Evolutionary conservation across 805 yeast species (phyloP), one percentile per base, ranked within the genome.

Genomic region (Saturnispora diversa): DNA sequence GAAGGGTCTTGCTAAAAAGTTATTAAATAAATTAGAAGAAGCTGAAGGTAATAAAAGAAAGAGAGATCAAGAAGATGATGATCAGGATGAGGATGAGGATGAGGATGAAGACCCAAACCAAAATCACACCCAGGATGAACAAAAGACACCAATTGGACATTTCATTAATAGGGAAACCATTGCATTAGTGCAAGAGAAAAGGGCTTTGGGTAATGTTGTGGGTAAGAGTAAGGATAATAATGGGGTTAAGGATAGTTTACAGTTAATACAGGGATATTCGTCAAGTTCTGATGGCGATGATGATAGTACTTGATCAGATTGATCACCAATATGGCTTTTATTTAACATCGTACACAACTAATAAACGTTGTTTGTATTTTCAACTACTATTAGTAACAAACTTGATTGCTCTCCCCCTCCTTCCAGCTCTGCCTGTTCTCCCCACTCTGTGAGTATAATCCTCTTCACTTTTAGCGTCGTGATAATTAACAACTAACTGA

Each of bases 391-490:
- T 27, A 35, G n/a, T n/a, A n/a, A n/a, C n/a, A n/a, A n/a, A n/a
- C n/a, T n/a, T n/a, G n/a, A 13, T 43, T 40, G 28, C 24, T 8
- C 13, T 37, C 44, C 98, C 98, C 5, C 56, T 56, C 35, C 74
- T 75, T 0, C 97, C 97, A 0, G 95, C 97, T 59, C 98, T 75
- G 28, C 97, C 98, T 0, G 98, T 90, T 63, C 98, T 77, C 43
- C 98, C 98, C 37, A 90, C 81, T 55, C 97, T 72, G 61, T 90
- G 98, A 15, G 90, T 74, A 51, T 87, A 90, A 44, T 82, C 88
- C 47, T 87, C 96, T 33, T 87, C 73, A 25, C 69, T 68, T 46
- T 69, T 74, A 8, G 87, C 64, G 88, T 88, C 80, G 50, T 90
- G 95, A 54, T 72, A 88, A 58, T 90, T 92, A 16, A 92, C 59